Evolutionary conservation across 352 stramenopile genomes (phyloP).

Genomic region (Globisporangium recalcitrans): DNA sequence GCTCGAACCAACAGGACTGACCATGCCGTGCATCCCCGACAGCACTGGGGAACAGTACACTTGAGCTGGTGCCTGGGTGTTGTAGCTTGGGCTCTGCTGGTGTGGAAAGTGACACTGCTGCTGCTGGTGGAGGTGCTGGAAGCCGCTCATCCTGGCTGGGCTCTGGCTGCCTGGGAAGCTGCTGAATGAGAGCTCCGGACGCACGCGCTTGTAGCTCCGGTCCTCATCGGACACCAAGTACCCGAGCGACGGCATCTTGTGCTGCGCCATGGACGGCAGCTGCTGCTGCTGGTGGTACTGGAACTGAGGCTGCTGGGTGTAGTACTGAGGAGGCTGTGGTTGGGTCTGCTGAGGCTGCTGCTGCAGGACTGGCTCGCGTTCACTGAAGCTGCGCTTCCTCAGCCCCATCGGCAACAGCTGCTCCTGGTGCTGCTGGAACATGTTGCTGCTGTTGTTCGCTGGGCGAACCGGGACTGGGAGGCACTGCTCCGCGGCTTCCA

Average conservation of each 20-base stretch:
- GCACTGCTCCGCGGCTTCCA: constrained; percentile 57
- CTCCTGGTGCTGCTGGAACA: constrained; percentile 17
- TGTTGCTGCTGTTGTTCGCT: constrained; percentile 8
- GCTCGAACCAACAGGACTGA: constrained; percentile 10
- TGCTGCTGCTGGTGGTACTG: constrained; percentile 21
- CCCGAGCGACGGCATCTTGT: constrained; percentile 35
- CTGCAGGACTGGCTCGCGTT: constrained; percentile 16
- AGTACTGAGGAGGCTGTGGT: neutral
- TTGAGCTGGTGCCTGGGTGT: constrained; percentile 6
- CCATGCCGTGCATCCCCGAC: constrained; percentile 4
- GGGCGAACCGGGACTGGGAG: constrained; percentile 11
- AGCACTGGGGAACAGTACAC: constrained; percentile 17
- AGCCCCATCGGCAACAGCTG: neutral
- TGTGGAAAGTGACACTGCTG: constrained; percentile 3
- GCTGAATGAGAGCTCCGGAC: constrained; percentile 22
- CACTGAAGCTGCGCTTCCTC: constrained; percentile 11
- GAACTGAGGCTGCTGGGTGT: constrained; percentile 19
- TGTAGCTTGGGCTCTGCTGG: neutral
- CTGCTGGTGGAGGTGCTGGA: constrained; percentile 13
- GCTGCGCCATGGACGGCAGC: constrained; percentile 26
- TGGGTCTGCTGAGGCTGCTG: constrained; percentile 18
- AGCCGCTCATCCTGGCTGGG: constrained; percentile 10
- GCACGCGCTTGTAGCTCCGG: constrained; percentile 25
- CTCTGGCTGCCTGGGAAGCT: constrained; percentile 28
- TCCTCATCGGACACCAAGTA: constrained; percentile 28